Conservation (phyloP, 768 basidiomycete species). For the Pisolithus marmoratus region DNA sequence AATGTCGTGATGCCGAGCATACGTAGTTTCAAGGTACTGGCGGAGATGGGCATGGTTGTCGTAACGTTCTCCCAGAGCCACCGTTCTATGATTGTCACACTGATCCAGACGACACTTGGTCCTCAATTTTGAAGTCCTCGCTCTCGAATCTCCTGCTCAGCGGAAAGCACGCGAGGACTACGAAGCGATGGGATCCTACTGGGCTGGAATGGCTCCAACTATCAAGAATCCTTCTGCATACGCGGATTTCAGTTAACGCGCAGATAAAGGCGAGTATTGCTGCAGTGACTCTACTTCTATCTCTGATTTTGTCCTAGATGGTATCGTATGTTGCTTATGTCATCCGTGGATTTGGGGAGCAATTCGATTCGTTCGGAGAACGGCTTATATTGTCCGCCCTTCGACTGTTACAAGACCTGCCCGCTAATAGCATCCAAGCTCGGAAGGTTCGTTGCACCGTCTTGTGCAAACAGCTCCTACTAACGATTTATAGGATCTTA, state of each 20-base stretch:
- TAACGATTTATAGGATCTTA: constrained; percentile 59
- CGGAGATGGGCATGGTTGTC: constrained; percentile 90
- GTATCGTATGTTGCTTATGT: constrained; percentile 91
- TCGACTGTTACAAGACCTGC: constrained; percentile 91
- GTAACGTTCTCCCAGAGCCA: constrained; percentile 87
- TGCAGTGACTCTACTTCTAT: not conserved
- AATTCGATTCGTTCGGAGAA: constrained; percentile 73
- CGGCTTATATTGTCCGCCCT: constrained; percentile 73
- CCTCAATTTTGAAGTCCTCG: constrained; percentile 78
- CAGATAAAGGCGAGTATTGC: constrained; percentile 73
- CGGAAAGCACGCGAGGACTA: constrained; percentile 67
- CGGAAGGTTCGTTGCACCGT: constrained; percentile 54
- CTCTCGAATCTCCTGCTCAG: constrained; percentile 78
- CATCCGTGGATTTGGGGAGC: constrained; percentile 60
- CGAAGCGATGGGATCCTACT: constrained; percentile 77
- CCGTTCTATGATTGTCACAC: constrained; percentile 54
- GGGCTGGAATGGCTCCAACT: constrained; percentile 74
- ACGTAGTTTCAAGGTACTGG: constrained; percentile 88
- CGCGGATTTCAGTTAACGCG: constrained; percentile 74
- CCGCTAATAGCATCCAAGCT: constrained; percentile 73
- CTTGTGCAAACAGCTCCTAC: not conserved
- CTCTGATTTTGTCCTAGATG: constrained; percentile 44
- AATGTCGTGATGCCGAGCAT: constrained; percentile 63
- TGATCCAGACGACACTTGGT: constrained; percentile 64
- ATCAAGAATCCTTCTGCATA: constrained; percentile 73